A percentile compares a stretch with the other conserved stretches of the same genome.
These are phyloP conservation scores for Atalantia buxifolia DNA, from an alignment of 345 rosid genomes.

Conservation along the genomic window DNA sequence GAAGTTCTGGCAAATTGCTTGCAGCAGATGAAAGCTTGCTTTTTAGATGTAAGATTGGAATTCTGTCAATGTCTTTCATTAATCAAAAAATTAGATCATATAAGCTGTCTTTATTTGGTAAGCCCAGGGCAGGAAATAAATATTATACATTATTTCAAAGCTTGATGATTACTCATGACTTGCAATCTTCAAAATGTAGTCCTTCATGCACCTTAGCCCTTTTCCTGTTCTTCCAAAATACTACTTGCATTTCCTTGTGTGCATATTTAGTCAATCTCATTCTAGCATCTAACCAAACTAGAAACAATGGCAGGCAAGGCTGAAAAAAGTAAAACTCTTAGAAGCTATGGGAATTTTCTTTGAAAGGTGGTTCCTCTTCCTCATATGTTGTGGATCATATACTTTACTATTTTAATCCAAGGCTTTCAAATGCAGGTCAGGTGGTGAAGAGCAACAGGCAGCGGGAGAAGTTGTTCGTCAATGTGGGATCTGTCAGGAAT, in stretches of 20 bases:
- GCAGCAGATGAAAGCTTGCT: slow-evolving; percentile 97
- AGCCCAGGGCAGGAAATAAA: neutral
- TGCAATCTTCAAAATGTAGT: neutral
- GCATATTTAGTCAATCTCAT: neutral
- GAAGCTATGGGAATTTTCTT: slow-evolving; percentile 92
- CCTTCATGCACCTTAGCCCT: neutral
- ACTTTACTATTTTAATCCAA: slow-evolving; percentile 9
- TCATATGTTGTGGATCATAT: slow-evolving; percentile 2
- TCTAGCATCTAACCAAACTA: slow-evolving; percentile 12
- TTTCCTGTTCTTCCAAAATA: neutral
- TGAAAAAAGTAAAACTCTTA: slow-evolving; percentile 69
- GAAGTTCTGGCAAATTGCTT: slow-evolving; percentile 82
- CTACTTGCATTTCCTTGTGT: neutral
- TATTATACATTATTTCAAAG: neutral
- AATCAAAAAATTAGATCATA: neutral
- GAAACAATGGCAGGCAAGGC: slow-evolving; percentile 58
- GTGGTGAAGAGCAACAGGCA: slow-evolving; percentile 52
- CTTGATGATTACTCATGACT: neutral
- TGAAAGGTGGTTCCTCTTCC: slow-evolving; percentile 54
- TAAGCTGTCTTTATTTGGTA: neutral
- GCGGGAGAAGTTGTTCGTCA: slow-evolving; percentile 66
- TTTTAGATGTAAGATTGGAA: slow-evolving; percentile 73
- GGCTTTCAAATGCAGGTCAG: slow-evolving; percentile 36
- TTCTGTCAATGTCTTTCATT: neutral
- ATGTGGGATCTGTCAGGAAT: slow-evolving; percentile 76